Conservation (phyloP, 1,284 basidiomycete species). For the Xerocomus minutiporus region DNA sequence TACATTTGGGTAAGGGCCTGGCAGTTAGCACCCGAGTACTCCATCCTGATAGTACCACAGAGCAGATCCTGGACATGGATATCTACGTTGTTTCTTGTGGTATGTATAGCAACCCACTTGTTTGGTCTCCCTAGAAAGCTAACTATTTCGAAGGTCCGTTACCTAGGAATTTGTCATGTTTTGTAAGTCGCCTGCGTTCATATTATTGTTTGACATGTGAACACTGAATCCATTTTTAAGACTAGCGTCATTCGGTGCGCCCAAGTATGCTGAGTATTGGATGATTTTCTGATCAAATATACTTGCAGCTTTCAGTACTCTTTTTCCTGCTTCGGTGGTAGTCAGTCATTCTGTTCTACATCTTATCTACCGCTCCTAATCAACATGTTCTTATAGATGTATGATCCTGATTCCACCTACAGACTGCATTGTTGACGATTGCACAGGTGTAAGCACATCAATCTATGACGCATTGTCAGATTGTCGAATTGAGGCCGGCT, state of each 20-base stretch:
- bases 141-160: conserved; percentile 5
- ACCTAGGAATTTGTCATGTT: conserved; percentile 1
- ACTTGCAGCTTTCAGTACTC: not conserved
- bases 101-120: not conserved
- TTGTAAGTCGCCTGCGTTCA: not conserved
- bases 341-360: not conserved
- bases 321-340: not conserved
- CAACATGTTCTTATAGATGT: not conserved
- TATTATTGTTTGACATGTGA: too few species aligned
- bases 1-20: conserved; percentile 11
- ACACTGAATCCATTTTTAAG: too few species aligned
- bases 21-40: too few species aligned
- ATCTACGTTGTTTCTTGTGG: conserved; percentile 10
- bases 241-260: too few species aligned
- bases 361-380: not conserved
- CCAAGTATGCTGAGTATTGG: not conserved
- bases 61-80: conserved; percentile 4
- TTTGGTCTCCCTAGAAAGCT: not conserved
- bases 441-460: not conserved
- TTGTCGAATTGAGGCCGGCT: not conserved
- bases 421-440: not conserved
- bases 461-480: too few species aligned
- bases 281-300: not conserved
- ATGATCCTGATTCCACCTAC: not conserved
- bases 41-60: not conserved